Evolutionary conservation across 2,329 filamentous ascomycete genomes (phyloP), one percentile per base, ranked within the genome.

Genomic region (Colletotrichum lindemuthianum): DNA sequence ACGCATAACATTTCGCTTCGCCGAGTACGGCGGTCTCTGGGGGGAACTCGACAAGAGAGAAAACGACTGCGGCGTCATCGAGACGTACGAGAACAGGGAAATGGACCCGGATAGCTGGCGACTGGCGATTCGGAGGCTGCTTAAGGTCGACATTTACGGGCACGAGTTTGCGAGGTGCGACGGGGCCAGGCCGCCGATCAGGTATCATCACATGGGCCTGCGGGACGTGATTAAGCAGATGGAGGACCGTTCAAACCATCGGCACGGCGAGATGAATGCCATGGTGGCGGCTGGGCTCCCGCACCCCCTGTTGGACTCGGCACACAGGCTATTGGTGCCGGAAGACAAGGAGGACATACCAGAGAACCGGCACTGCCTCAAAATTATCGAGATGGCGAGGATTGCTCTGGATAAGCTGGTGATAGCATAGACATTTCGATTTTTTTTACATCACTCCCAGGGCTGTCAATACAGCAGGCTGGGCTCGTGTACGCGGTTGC

Each of bases 61-160:
- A 1, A 63, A 69, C 7, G 67, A 64, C 34, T 79, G 79, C 69
- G 66, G 70, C 8, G 57, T 69, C 3, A 39, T 72, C 2, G 65
- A 71, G 12, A 70, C 67, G n/a, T 77, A 81, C 65, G 76, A 82
- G 64, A 75, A 81, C 60, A 73, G 77, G 12, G 73, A 78, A 45
- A 80, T 89, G 74, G 77, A 83, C 34, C 85, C 87, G 0, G 73
- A 77, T 5, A 73, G 82, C 68, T 90, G 87, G 87, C 77, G 86
- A 40, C 76, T 79, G 8, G 79, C 80, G 2, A 80, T 88, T 44
- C 79, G 86, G 12, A 82, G 83, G 2, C 75, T 89, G 60, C 74
- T 89, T 15, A 82, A 81, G 63, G 69, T 84, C 11, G 87, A 89
- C 69, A 81, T 89, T 8, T 87, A 89, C 71, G 87, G 87, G 0